phyloP scores from a whole-genome alignment of 371 early-diverging fungal genomes.

The Blakeslea trispora region DNA sequence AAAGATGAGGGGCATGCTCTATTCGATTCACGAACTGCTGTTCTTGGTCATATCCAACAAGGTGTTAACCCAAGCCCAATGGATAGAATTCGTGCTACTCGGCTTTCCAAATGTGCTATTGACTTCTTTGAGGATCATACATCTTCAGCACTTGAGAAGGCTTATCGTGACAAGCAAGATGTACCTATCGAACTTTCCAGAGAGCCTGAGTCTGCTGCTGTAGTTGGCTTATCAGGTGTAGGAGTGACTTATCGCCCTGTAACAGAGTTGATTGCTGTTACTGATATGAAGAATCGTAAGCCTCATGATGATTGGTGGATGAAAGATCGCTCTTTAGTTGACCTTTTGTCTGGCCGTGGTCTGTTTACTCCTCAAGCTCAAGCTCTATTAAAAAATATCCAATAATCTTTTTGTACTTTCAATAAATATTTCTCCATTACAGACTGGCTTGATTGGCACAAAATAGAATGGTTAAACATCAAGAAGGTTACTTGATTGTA shows the following conservation, averaged over 20 bases:
- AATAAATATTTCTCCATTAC: too few relatives aligned
- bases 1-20: constrained; percentile 88
- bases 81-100: constrained; percentile 93
- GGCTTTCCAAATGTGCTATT: constrained; percentile 77
- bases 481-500: too few relatives aligned
- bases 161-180: constrained; percentile 17
- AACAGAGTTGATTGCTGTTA: constrained; percentile 63
- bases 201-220: constrained; percentile 65
- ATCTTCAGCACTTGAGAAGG: constrained; percentile 26
- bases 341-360: constrained; percentile 45
- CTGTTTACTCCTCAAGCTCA: constrained; percentile 42
- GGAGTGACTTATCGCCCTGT: constrained; percentile 75
- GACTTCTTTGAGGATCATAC: constrained; percentile 61
- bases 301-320: constrained; percentile 82
- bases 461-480: too few relatives aligned
- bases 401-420: too few relatives aligned
- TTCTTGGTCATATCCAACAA: constrained; percentile 97
- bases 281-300: constrained; percentile 80
- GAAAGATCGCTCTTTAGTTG: constrained; percentile 49
- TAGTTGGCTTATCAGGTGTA: constrained; percentile 86
- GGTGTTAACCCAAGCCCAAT: constrained; percentile 96
- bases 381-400: constrained; percentile 11
- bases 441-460: too few relatives aligned
- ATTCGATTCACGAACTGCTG: constrained; percentile 92
- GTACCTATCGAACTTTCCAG: constrained; percentile 65